A percentile compares a stretch with the other conserved stretches of the same genome.
phyloP scores from a whole-genome alignment of 129 eudicot genomes.

The Tanacetum coccineum region DNA sequence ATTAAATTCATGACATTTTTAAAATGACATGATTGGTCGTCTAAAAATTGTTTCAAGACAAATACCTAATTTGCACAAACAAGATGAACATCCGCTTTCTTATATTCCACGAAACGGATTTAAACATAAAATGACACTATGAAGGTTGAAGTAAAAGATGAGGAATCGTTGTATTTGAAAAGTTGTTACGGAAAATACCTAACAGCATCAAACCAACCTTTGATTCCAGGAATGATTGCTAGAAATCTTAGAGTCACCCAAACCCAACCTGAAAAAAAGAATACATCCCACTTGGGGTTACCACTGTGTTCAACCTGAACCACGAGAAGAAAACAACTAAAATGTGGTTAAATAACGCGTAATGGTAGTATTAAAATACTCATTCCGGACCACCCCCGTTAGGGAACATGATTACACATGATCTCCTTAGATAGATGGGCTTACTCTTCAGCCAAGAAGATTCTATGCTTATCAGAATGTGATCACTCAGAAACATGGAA shows the following conservation, averaged over 20 bases:
- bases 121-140: conserved; percentile 39
- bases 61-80: conserved; percentile 40
- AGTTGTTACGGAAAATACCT: conserved; percentile 53
- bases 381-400: conserved; percentile 32
- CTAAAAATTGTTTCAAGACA: conserved; percentile 31
- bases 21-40: conserved; percentile 23
- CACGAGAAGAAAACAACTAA: conserved; percentile 3
- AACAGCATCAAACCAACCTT: conserved; percentile 49
- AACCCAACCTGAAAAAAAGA: conserved; percentile 27
- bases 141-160: conserved; percentile 39
- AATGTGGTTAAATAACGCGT: conserved; percentile 28
- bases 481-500: conserved; percentile 25
- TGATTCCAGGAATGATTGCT: conserved; percentile 39
- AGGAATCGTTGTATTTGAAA: conserved; percentile 28
- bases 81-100: conserved; percentile 38
- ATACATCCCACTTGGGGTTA: conserved; percentile 33
- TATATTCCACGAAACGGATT: conserved; percentile 35
- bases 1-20: conserved; percentile 35
- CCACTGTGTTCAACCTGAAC: conserved; percentile 21
- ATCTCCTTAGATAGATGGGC: conserved; percentile 23
- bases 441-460: conserved; percentile 23
- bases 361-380: conserved; percentile 33
- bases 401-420: conserved; percentile 40
- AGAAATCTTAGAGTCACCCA: conserved; percentile 33
- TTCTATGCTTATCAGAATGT: conserved; percentile 34